Base-by-base conservation (phyloP, 768 basidiomycete genomes). In the Suillus ampliporus region DNA sequence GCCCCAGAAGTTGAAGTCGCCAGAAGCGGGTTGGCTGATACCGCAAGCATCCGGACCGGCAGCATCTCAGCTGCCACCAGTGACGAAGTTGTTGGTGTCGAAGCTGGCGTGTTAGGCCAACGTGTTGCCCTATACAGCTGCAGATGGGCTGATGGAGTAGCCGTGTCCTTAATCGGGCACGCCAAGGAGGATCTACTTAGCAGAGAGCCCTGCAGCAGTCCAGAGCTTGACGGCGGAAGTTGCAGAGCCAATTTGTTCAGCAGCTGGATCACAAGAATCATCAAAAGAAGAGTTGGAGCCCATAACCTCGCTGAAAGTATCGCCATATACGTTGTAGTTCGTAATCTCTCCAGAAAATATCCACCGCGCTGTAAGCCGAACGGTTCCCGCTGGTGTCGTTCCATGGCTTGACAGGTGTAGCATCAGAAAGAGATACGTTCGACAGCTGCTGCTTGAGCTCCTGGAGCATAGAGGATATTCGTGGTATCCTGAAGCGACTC, bases 261-360 rank as follows among this genome's bases (percentile, higher is more conserved):
- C 74, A 1, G 81, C 67, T 46, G 87, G 76, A 0, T 86, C 86
- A 72, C 95, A 97, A 0, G 83, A 80, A 75, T 97, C 89, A 63
- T 88, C 80, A 40, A 97, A 80, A 7, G 95, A 94, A 2, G 95
- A 88, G 73, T 93, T 93, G 17, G 96, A 86, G 1, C 94, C 94
- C 54, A 84, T n/a, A n/a, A n/a, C n/a, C n/a, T n/a, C n/a, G n/a
- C n/a, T n/a, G n/a, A n/a, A n/a, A n/a, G n/a, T n/a, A n/a, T n/a
- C n/a, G n/a, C n/a, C n/a, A n/a, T n/a, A n/a, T n/a, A n/a, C n/a
- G n/a, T n/a, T n/a, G n/a, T n/a, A 91, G 72, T 86, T 87, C 89
- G 90, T 91, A 57, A 89, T 77, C 61, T 74, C n/a, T n/a, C n/a
- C n/a, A n/a, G n/a, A 84, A 28, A 6, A 41, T 15, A n/a, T n/a